A percentile compares a stretch with the other conserved stretches of the same genome.
phyloP scores from a whole-genome alignment of 306 rosid species.

The Vicia villosa region DNA sequence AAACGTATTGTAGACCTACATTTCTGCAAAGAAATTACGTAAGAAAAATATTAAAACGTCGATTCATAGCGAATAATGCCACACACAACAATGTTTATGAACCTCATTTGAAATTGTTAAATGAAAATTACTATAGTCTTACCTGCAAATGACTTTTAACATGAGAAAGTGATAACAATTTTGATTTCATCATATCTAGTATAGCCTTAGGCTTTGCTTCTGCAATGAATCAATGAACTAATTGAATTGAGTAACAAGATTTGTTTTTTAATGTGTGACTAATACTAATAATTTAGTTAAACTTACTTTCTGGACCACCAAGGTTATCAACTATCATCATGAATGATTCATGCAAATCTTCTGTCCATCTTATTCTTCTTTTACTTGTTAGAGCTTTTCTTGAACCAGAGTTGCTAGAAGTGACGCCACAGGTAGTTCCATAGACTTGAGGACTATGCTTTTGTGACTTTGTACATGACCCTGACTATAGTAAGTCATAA shows the following conservation, averaged over 20 bases:
- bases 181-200: slow-evolving; percentile 50
- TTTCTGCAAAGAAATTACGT: slow-evolving; percentile 43
- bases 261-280: neutral
- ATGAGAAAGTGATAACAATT: slow-evolving; percentile 48
- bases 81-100: slow-evolving; percentile 8
- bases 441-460: slow-evolving; percentile 25
- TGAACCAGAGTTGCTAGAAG: slow-evolving; percentile 34
- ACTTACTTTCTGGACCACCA: slow-evolving; percentile 55
- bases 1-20: slow-evolving; percentile 38
- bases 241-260: neutral
- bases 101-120: neutral
- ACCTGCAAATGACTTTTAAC: slow-evolving; percentile 63
- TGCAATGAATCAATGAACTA: slow-evolving; percentile 23
- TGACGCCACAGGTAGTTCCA: slow-evolving; percentile 15
- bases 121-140: neutral
- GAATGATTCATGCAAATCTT: slow-evolving; percentile 46
- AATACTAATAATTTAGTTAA: neutral
- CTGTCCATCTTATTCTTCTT: slow-evolving; percentile 52
- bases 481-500: neutral
- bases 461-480: slow-evolving; percentile 24
- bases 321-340: slow-evolving; percentile 44
- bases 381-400: slow-evolving; percentile 33
- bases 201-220: slow-evolving; percentile 62
- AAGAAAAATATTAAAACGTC: neutral
- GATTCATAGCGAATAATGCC: neutral